phyloP scores from a whole-genome alignment of 805 yeast genomes.

The Jamesozyma jinghongensis region DNA sequence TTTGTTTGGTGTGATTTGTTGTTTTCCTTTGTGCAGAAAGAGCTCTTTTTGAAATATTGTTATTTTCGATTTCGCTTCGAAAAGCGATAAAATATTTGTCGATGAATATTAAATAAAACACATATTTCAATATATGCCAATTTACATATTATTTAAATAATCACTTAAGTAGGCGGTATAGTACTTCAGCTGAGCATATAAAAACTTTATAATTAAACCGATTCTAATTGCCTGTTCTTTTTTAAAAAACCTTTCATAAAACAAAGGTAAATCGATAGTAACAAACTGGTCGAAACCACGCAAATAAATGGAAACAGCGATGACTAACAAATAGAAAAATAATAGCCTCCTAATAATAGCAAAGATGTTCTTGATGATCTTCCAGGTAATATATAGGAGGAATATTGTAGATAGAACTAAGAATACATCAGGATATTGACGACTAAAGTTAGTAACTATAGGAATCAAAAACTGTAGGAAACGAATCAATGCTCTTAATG shows the following conservation, averaged over 20 bases:
- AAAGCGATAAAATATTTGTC: no score
- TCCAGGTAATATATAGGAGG: slow-evolving; percentile 20
- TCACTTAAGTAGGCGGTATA: neutral
- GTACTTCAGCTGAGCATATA: slow-evolving; percentile 1
- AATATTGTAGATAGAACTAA: slow-evolving; percentile 12
- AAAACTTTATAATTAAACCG: neutral
- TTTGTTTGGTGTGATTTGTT: no score
- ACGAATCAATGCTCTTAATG: slow-evolving; percentile 4
- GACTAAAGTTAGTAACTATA: slow-evolving; percentile 15
- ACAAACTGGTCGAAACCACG: slow-evolving; percentile 27
- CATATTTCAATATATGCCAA: neutral
- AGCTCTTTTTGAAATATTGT: neutral
- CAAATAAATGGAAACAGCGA: slow-evolving; percentile 24
- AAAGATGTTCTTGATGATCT: slow-evolving; percentile 25
- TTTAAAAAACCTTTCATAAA: slow-evolving; percentile 7
- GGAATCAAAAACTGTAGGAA: slow-evolving; percentile 17
- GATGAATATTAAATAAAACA: no score
- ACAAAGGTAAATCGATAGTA: slow-evolving; percentile 15
- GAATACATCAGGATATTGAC: slow-evolving; percentile 28
- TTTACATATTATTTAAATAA: neutral
- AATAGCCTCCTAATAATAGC: slow-evolving; percentile 22
- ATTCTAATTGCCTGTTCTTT: slow-evolving; percentile 1
- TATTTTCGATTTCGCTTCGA: no score
- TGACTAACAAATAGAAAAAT: slow-evolving; percentile 11
- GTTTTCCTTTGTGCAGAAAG: no score